Evolutionary conservation across 2,329 filamentous ascomycete genomes (phyloP).

Genomic region (Lachnellula arida): DNA sequence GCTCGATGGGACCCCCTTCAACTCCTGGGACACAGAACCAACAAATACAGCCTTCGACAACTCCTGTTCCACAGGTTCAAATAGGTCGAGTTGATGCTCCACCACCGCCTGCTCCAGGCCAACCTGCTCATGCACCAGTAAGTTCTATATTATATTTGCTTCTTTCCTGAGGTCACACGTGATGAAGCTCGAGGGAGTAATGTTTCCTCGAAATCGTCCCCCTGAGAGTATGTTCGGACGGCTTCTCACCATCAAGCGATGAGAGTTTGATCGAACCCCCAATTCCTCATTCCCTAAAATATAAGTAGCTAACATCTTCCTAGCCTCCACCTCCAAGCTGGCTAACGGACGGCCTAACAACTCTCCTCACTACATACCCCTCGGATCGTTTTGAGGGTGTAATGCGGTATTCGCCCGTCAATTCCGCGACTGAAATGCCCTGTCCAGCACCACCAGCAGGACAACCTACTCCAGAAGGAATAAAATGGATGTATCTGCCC

Average conservation of each 20-base stretch:
- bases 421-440: constrained; percentile 63
- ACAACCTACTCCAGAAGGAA: constrained; percentile 52
- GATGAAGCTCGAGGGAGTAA: no score
- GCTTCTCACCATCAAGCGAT: no score
- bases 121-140: constrained; percentile 56
- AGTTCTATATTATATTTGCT: constrained; percentile 33
- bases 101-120: constrained; percentile 53
- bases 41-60: constrained; percentile 26
- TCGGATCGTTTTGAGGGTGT: constrained; percentile 80
- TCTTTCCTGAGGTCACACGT: no score
- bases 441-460: constrained; percentile 47
- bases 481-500: constrained; percentile 79
- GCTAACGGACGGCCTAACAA: constrained; percentile 70
- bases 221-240: no score
- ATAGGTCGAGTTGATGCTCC: constrained; percentile 65
- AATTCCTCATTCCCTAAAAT: constrained; percentile 3
- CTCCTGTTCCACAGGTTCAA: constrained; percentile 45
- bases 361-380: constrained; percentile 66
- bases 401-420: constrained; percentile 86
- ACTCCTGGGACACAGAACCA: constrained; percentile 34
- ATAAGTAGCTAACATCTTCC: constrained; percentile 18
- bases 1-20: constrained; percentile 50
- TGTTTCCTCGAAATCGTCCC: no score
- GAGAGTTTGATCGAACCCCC: background rate
- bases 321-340: constrained; percentile 84